Evolutionary conservation across 805 yeast species (phyloP).

Genomic region (Scheffersomyces ergatensis): DNA sequence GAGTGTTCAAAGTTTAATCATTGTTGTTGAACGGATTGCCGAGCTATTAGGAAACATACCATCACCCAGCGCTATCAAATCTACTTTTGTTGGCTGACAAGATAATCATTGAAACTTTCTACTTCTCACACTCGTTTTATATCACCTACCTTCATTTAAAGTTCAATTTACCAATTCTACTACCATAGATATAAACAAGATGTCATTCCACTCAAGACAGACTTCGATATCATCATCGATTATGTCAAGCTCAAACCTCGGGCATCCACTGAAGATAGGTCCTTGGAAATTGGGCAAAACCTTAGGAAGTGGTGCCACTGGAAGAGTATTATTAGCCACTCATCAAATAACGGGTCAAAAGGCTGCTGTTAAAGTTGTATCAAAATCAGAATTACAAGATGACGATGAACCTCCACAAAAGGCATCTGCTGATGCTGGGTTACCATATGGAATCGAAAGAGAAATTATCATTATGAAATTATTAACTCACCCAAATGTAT

Average conservation of each 20-base stretch:
- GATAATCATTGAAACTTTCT: no score
- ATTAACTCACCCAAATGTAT: conserved; percentile 88
- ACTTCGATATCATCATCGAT: conserved; percentile 58
- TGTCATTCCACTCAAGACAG: conserved; percentile 53
- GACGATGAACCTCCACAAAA: conserved; percentile 29
- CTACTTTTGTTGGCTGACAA: no score
- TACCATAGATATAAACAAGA: no score
- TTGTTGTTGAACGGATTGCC: no score
- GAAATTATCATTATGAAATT: conserved; percentile 97
- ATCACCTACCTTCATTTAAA: no score
- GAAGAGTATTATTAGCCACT: conserved; percentile 73
- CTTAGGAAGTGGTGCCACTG: conserved; percentile 80
- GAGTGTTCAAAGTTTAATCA: no score
- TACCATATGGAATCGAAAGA: conserved; percentile 94
- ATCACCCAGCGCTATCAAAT: no score
- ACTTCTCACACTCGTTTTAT: no score
- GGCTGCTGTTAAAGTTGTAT: conserved; percentile 82
- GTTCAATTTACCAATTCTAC: no score
- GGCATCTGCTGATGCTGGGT: conserved; percentile 39
- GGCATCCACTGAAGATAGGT: conserved; percentile 58
- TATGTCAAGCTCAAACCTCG: conserved; percentile 43
- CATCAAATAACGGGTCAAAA: conserved; percentile 67
- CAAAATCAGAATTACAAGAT: conserved; percentile 54
- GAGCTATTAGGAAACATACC: no score
- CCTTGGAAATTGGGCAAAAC: conserved; percentile 84